Base-by-base conservation (phyloP, 2,329 filamentous ascomycete genomes). In the Diaporthe caulivora region DNA sequence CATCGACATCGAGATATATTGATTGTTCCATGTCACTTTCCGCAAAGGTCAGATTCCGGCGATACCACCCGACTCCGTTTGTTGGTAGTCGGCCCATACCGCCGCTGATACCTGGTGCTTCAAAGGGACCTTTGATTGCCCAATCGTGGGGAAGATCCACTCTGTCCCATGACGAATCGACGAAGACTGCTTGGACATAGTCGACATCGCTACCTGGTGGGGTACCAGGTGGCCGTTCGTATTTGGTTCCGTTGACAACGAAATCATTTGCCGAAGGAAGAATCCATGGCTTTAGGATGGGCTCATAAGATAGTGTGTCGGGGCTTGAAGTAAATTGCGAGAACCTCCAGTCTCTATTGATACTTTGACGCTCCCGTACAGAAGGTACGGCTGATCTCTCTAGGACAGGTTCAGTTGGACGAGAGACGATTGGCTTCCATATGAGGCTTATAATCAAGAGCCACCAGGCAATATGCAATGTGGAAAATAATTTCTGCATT, bases 41-140 rank as follows among this genome's bases (percentile, higher is more conserved):
- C 0, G 69, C 62, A 2, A 85, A 67, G 0, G 77, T 75, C 1
- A 89, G 8, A 2, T 78, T 84, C 34, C 82, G 81, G 5, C 87
- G 85, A 75, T 89, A 89, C 87, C 87, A 89, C 1, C 85, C 87
- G 3, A 89, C 83, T 3, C 87, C 87, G 21, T 88, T 83, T 31
- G 83, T 81, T 0, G 87, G 87, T 44, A 90, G 76, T 1, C 84
- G 80, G 15, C 82, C 82, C 79, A 84, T 83, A 10, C 82, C 83
- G 5, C 84, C 84, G 8, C 78, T 77, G 1, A 86, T 79, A 2
- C 81, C 78, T 8, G 80, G 77, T 7, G 80, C 76, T 3, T 80
- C 77, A 72, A 87, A 88, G 1, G 86, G 84, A 0, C 85, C 85
- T 18, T 81, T 81, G 75, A 87, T 84, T 26, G 86, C 85, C 86